These are phyloP conservation scores for Krasilnikovozyma curviuscula DNA, from an alignment of 768 basidiomycete species.

Conservation along the genomic window DNA sequence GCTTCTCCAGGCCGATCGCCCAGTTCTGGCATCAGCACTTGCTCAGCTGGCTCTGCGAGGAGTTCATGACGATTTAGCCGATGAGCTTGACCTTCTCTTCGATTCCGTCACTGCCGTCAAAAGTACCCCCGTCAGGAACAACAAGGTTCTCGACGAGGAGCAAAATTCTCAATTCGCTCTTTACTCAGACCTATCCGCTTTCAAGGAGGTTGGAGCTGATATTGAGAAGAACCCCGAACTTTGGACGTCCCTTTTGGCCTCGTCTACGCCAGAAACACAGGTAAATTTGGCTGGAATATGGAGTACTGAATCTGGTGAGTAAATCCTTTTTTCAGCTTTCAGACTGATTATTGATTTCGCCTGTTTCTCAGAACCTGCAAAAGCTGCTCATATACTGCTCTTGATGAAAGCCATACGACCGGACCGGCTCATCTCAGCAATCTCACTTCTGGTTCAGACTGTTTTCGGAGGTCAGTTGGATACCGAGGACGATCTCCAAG, in stretches of 20 bases:
- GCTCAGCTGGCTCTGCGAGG: constrained; percentile 74
- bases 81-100: constrained; percentile 79
- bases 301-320: constrained; percentile 1
- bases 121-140: too few relatives aligned
- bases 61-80: constrained; percentile 36
- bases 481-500: constrained; percentile 53
- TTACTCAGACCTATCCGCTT: not conserved
- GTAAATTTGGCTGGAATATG: not conserved
- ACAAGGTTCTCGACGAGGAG: not conserved
- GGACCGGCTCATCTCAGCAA: constrained; percentile 71
- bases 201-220: constrained; percentile 1
- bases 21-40: constrained; percentile 74
- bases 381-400: constrained; percentile 30
- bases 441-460: constrained; percentile 48
- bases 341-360: not conserved
- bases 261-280: constrained; percentile 1
- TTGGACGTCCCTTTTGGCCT: constrained; percentile 1
- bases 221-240: not conserved
- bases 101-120: constrained; percentile 46
- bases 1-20: constrained; percentile 69
- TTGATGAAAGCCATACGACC: constrained; percentile 82
- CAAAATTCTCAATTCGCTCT: constrained; percentile 1
- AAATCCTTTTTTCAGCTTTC: not conserved
- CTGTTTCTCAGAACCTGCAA: not conserved
- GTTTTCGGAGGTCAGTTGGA: constrained; percentile 71